Percentiles rank a stretch among this genome's conserved stretches.
Conservation (phyloP, 495 filamentous ascomycete genomes). For the Penicillium bialowiezense region DNA sequence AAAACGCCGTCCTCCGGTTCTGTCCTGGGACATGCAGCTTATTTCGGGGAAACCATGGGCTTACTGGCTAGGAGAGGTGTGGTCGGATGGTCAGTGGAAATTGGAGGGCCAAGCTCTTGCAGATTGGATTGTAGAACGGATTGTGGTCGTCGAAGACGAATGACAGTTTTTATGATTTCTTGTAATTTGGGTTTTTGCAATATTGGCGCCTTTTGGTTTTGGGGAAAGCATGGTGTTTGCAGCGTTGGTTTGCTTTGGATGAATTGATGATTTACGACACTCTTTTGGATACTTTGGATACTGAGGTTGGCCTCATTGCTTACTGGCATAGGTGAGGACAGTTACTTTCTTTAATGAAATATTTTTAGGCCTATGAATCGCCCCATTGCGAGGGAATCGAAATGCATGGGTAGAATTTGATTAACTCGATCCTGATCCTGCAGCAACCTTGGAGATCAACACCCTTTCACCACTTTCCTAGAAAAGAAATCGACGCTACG, state of each 20-base stretch:
- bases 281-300: too few relatives aligned
- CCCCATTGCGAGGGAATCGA: too few relatives aligned
- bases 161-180: too few relatives aligned
- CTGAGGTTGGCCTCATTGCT: neutral
- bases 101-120: conserved; percentile 41
- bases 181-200: neutral
- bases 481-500: neutral
- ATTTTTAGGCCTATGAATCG: too few relatives aligned
- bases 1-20: conserved; percentile 3
- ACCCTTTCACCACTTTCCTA: neutral
- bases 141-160: conserved; percentile 38
- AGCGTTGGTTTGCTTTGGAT: neutral
- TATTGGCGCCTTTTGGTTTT: neutral
- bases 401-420: too few relatives aligned
- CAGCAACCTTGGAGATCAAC: neutral
- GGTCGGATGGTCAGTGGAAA: conserved; percentile 40
- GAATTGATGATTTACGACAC: conserved; percentile 11
- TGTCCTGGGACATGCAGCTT: conserved; percentile 17
- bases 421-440: neutral
- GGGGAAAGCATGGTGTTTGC: neutral
- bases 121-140: conserved; percentile 45
- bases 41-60: conserved; percentile 20
- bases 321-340: neutral
- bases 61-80: conserved; percentile 41
- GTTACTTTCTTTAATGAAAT: conserved; percentile 3